Conservation (phyloP, 176 grass and related monocot species). For the Aechmea fasciata region DNA sequence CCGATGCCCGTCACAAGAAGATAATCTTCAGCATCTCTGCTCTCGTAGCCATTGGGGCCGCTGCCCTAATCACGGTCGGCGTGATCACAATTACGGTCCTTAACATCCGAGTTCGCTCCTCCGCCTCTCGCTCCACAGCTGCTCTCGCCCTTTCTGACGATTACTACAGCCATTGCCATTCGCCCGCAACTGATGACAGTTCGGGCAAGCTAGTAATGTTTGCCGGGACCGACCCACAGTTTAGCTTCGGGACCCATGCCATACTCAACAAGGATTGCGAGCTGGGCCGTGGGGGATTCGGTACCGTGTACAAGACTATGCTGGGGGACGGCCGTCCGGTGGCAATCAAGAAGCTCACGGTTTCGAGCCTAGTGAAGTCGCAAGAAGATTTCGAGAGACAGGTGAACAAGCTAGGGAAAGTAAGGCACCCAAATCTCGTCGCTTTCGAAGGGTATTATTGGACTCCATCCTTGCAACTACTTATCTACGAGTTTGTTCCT, state of each 20-base stretch:
- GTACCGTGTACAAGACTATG: conserved; percentile 83
- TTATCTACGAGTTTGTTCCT: conserved; percentile 85
- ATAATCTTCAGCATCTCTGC: conserved; percentile 91
- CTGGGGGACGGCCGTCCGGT: conserved; percentile 70
- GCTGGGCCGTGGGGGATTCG: conserved; percentile 87
- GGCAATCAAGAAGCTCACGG: conserved; percentile 96
- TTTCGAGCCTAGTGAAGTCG: conserved; percentile 90
- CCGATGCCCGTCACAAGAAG: conserved; percentile 60
- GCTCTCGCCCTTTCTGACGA: conserved; percentile 56
- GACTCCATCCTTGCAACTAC: conserved; percentile 83
- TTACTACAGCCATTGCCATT: conserved; percentile 58
- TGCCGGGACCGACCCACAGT: conserved; percentile 56
- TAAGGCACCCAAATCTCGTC: conserved; percentile 67
- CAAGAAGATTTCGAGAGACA: conserved; percentile 85
- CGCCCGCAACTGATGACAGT: conserved; percentile 30
- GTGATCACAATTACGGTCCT: conserved; percentile 74
- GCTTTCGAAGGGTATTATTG: conserved; percentile 86
- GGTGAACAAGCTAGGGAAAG: conserved; percentile 64
- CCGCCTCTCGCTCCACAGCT: conserved; percentile 28
- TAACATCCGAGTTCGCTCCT: conserved; percentile 44
- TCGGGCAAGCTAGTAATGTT: conserved; percentile 93
- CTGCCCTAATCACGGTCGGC: conserved; percentile 51
- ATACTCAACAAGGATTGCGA: conserved; percentile 91
- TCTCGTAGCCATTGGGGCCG: conserved; percentile 75
- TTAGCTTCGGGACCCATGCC: conserved; percentile 64